These are phyloP conservation scores for Hypsizygus ulmarius DNA, from an alignment of 1,284 basidiomycete genomes.

Conservation along the genomic window DNA sequence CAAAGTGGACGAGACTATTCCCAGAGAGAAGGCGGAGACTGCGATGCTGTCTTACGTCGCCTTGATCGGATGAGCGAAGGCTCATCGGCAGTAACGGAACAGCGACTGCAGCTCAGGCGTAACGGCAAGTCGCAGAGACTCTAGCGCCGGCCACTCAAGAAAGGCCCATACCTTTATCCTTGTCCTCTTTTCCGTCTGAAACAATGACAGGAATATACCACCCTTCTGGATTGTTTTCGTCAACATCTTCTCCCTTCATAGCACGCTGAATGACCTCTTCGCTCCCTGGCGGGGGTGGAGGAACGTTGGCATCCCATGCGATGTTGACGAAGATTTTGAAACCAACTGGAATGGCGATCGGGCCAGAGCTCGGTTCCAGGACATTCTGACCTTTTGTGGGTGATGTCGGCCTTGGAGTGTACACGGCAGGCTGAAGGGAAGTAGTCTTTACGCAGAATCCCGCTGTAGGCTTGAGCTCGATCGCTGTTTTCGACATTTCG, in stretches of 20 bases:
- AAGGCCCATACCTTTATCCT: constrained; percentile 63
- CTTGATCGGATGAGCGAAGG: constrained; percentile 5
- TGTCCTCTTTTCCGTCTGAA: constrained; percentile 58
- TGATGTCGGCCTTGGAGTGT: constrained; percentile 19
- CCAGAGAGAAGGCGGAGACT: neutral
- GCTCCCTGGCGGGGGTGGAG: constrained; percentile 57
- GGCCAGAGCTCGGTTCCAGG: constrained; percentile 28
- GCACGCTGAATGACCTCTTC: constrained; percentile 56
- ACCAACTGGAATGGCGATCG: constrained; percentile 40
- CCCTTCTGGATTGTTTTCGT: constrained; percentile 33
- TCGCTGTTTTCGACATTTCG: constrained; percentile 25
- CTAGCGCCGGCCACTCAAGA: neutral
- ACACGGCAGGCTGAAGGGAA: constrained; percentile 39
- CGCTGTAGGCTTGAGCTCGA: constrained; percentile 50
- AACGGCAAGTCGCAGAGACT: neutral
- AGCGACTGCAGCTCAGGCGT: neutral
- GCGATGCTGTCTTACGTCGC: no score
- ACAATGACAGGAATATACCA: constrained; percentile 74
- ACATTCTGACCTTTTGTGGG: constrained; percentile 23
- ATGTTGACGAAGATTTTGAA: constrained; percentile 73
- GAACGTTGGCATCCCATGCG: constrained; percentile 63
- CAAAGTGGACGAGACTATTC: neutral
- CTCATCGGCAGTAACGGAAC: neutral
- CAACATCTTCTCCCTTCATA: constrained; percentile 47
- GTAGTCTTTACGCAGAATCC: constrained; percentile 62